A percentile compares a stretch with the other conserved stretches of the same genome.
Evolutionary conservation across 1,284 basidiomycete genomes (phyloP).

Genomic region (Pseudozyma sp.): DNA sequence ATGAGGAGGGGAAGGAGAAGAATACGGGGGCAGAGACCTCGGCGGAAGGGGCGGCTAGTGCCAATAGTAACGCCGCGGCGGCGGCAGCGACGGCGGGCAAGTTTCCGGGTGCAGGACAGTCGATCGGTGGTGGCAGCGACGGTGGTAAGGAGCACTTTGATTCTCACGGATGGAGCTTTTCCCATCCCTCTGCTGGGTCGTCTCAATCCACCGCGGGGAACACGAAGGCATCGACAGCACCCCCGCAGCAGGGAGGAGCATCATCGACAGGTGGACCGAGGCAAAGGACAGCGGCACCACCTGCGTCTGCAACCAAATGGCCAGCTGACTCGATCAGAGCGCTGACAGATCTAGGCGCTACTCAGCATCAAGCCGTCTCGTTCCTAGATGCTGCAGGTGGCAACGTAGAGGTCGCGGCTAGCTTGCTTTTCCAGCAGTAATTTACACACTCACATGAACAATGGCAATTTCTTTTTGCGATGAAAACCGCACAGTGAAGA

Average conservation of each 20-base stretch:
- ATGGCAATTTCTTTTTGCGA: no score
- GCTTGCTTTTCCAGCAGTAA: constrained; percentile 77
- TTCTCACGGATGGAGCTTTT: constrained; percentile 54
- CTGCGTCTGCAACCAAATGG: constrained; percentile 16
- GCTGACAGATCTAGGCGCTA: constrained; percentile 77
- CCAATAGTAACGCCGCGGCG: constrained; percentile 43
- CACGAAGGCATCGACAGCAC: background rate
- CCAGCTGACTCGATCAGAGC: constrained; percentile 58
- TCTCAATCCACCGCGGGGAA: background rate
- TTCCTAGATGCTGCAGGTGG: constrained; percentile 83
- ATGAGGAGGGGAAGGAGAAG: constrained; percentile 52
- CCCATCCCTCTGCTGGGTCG: constrained; percentile 13
- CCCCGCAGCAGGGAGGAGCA: constrained; percentile 14
- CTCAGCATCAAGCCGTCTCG: constrained; percentile 79
- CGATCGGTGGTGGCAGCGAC: constrained; percentile 31
- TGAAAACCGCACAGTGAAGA: no score
- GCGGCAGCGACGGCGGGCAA: constrained; percentile 10
- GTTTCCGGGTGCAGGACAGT: constrained; percentile 77
- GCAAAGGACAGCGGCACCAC: constrained; percentile 46
- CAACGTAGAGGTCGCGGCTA: constrained; percentile 88
- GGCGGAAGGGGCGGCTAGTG: constrained; percentile 35
- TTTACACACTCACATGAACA: background rate
- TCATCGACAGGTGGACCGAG: constrained; percentile 20
- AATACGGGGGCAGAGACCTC: constrained; percentile 3
- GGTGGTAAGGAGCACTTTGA: constrained; percentile 57